A percentile compares a stretch with the other conserved stretches of the same genome.
Conservation (phyloP, 495 filamentous ascomycete genomes). For the Diplogelasinospora grovesii region DNA sequence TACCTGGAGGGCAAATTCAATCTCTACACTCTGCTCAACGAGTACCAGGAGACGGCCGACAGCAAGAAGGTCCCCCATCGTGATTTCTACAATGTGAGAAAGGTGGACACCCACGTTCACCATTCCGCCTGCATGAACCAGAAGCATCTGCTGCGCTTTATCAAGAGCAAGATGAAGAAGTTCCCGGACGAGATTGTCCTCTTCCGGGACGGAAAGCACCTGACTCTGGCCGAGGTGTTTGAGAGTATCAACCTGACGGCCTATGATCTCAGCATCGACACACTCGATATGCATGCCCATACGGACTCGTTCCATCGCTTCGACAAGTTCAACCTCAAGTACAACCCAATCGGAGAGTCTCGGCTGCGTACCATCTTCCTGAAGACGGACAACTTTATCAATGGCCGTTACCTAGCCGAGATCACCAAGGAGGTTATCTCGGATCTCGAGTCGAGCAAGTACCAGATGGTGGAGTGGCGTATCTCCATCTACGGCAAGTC, state of each 20-base stretch:
- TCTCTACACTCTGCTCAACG: conserved; percentile 83
- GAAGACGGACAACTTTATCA: conserved; percentile 96
- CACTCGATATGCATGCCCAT: conserved; percentile 98
- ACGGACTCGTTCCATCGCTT: conserved; percentile 98
- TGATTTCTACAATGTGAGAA: conserved; percentile 98
- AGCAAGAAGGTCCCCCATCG: conserved; percentile 94
- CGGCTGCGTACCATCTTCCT: conserved; percentile 91
- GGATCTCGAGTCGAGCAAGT: conserved; percentile 98
- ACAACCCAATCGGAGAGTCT: conserved; percentile 95
- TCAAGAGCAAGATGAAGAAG: conserved; percentile 99
- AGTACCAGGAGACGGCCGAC: conserved; percentile 96
- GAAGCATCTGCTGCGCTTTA: conserved; percentile 95
- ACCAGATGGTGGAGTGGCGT: conserved; percentile 99
- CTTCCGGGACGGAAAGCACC: conserved; percentile 83
- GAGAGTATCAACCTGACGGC: conserved; percentile 94
- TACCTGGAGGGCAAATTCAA: conserved; percentile 97
- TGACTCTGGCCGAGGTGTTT: conserved; percentile 90
- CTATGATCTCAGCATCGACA: conserved; percentile 97
- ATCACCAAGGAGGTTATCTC: conserved; percentile 97
- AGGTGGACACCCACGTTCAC: conserved; percentile 98
- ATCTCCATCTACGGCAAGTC: conserved; percentile 93
- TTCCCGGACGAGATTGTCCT: conserved; percentile 89
- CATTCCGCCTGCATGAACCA: conserved; percentile 99
- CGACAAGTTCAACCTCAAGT: conserved; percentile 99
- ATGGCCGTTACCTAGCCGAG: conserved; percentile 91